Base-by-base conservation (phyloP, 192 early-diverging fungal genomes). In the Umbelopsis isabellina region DNA sequence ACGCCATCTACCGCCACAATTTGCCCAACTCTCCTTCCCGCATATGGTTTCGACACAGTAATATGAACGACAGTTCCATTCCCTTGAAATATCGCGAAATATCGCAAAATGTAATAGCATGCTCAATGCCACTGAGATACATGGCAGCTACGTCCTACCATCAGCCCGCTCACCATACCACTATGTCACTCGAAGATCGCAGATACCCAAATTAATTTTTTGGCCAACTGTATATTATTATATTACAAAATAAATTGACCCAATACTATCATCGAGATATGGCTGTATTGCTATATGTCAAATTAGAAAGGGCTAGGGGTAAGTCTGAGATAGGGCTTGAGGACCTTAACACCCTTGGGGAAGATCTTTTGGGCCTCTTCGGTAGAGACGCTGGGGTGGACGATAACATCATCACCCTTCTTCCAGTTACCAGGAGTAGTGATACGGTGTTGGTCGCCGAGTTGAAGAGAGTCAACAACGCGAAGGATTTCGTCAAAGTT, bases 401-500 rank as follows among this genome's bases (percentile, higher is more conserved):
- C 89, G 75, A 99, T 97, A 44, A 98, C 95, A 52, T 96, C 90
- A 49, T 91, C 87, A 20, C 90, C 92, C 27, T 87, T 83, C 76
- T 84, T 88, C 97, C 97, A 99, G 83, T 95, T 91, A 72, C 89
- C 96, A 15, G 97, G 97, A 25, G 97, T 99, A 44, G 94, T 93
- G 74, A 99, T 91, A 27, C 90, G 88, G 79, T 93, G 86, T 69
- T 83, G 87, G 80, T 99, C 96, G 53, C 90, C 89, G 33, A 98
- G 80, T 85, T 97, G 95, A 61, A 99, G 84, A 27, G 94, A 94
- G 84, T 99, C 97, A 46, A 97, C 86, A 7, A 91, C 89, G 33
- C 97, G 91, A 75, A 99, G 77, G 77, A 99, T 90, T 86, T 99
- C 97, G 76, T 94, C 90, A 91, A 98, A 97, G 91, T 98, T 99